phyloP scores from a whole-genome alignment of 495 filamentous ascomycete species.

The Penicillium turbatum region DNA sequence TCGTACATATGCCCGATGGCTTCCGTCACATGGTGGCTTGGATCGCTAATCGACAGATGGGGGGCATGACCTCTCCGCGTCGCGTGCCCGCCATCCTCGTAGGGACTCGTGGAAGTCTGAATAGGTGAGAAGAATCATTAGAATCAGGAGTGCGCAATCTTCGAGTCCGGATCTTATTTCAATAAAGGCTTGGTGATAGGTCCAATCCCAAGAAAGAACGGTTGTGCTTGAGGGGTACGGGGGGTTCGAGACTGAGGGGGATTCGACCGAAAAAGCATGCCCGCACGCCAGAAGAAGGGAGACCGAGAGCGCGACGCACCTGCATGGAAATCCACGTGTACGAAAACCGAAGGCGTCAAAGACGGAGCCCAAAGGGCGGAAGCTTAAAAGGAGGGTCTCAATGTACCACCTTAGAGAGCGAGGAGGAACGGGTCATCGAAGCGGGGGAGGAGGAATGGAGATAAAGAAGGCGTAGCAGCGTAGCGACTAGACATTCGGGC shows the following conservation, averaged over 20 bases:
- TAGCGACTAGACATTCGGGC: conserved; percentile 12
- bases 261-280: background rate
- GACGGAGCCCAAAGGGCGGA: conserved; percentile 27
- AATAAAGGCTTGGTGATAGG: background rate
- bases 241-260: background rate
- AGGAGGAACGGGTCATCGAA: conserved; percentile 42
- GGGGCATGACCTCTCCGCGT: conserved; percentile 59
- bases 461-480: conserved; percentile 4
- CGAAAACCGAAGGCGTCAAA: conserved; percentile 27
- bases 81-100: conserved; percentile 52
- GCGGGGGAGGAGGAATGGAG: conserved; percentile 30
- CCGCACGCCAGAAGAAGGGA: background rate
- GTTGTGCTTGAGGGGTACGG: conserved; percentile 1
- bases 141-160: background rate
- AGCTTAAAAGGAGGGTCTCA: conserved; percentile 25
- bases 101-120: conserved; percentile 51
- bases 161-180: background rate
- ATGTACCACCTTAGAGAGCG: conserved; percentile 22
- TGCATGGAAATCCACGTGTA: conserved; percentile 41
- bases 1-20: conserved; percentile 96
- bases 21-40: conserved; percentile 95
- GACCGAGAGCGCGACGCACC: conserved; percentile 24
- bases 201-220: conserved; percentile 1
- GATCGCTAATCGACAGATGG: conserved; percentile 69
- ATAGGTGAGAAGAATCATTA: conserved; percentile 5